These are phyloP conservation scores for Microdochium nivale DNA, from an alignment of 2,329 filamentous ascomycete genomes.

Conservation along the genomic window DNA sequence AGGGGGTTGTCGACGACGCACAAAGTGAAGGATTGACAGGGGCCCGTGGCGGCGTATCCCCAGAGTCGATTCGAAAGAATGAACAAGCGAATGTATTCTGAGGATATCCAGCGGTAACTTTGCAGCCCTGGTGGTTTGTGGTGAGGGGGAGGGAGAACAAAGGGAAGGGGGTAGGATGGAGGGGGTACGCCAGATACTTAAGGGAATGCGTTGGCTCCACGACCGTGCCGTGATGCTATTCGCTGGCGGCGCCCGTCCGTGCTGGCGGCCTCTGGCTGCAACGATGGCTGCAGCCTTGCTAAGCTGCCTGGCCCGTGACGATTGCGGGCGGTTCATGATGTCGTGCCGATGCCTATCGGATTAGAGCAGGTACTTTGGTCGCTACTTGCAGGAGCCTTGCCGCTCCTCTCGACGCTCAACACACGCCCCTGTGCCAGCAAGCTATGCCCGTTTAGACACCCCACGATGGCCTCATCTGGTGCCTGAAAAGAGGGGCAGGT, in stretches of 20 bases:
- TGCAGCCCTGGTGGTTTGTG: conserved; percentile 48
- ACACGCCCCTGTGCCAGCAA: not conserved
- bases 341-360: not conserved
- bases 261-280: not conserved
- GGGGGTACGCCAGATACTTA: conserved; percentile 29
- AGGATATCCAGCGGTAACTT: conserved; percentile 44
- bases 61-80: conserved; percentile 20
- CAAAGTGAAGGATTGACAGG: conserved; percentile 34
- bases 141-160: conserved; percentile 43
- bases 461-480: not conserved
- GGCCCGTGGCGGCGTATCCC: conserved; percentile 38
- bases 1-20: conserved; percentile 27
- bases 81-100: conserved; percentile 35
- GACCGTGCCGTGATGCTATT: not conserved
- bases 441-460: not conserved
- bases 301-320: not conserved
- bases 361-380: not conserved
- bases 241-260: not conserved
- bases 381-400: not conserved
- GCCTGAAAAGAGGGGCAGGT: not conserved
- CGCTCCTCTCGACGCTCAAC: not conserved
- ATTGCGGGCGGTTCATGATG: not conserved
- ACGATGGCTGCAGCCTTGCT: not conserved
- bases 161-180: conserved; percentile 28
- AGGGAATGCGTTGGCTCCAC: conserved; percentile 6